These are phyloP conservation scores for Hypocreales sp. DNA, from an alignment of 2,329 filamentous ascomycete genomes.

Conservation along the genomic window DNA sequence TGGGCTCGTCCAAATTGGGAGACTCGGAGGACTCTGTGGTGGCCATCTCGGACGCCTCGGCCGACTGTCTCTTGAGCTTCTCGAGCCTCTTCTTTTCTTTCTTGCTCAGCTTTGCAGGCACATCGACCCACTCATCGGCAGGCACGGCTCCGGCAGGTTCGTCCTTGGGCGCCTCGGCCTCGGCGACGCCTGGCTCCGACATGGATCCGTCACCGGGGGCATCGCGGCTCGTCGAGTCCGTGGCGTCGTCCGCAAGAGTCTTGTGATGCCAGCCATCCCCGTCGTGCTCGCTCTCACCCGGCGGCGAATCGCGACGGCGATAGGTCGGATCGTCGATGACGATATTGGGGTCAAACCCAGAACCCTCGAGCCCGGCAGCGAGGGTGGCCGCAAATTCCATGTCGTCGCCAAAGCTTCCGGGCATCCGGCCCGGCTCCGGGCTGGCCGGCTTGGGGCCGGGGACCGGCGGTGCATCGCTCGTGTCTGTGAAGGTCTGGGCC, in stretches of 20 bases:
- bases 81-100: slow-evolving; percentile 33
- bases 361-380: slow-evolving; percentile 51
- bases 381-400: slow-evolving; percentile 54
- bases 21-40: slow-evolving; percentile 2
- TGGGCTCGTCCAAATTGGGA: slow-evolving; percentile 8
- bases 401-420: slow-evolving; percentile 52
- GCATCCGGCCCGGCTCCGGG: slow-evolving; percentile 35
- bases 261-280: slow-evolving; percentile 27
- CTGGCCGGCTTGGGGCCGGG: slow-evolving; percentile 42
- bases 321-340: slow-evolving; percentile 52
- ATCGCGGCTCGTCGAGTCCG: slow-evolving; percentile 16
- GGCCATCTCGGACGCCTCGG: slow-evolving; percentile 2
- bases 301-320: slow-evolving; percentile 47
- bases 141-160: slow-evolving; percentile 7
- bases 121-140: slow-evolving; percentile 9
- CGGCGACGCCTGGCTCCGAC: slow-evolving; percentile 26
- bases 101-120: slow-evolving; percentile 23
- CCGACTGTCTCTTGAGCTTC: slow-evolving; percentile 14
- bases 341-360: slow-evolving; percentile 56
- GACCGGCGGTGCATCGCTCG: slow-evolving; percentile 29
- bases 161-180: slow-evolving; percentile 26
- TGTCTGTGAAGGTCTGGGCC: slow-evolving; percentile 15
- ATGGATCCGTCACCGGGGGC: slow-evolving; percentile 4
- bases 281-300: slow-evolving; percentile 35
- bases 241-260: slow-evolving; percentile 32